Evolutionary conservation across 176 grass and related monocot genomes (phyloP).

Genomic region (Bothriochloa decipiens): DNA sequence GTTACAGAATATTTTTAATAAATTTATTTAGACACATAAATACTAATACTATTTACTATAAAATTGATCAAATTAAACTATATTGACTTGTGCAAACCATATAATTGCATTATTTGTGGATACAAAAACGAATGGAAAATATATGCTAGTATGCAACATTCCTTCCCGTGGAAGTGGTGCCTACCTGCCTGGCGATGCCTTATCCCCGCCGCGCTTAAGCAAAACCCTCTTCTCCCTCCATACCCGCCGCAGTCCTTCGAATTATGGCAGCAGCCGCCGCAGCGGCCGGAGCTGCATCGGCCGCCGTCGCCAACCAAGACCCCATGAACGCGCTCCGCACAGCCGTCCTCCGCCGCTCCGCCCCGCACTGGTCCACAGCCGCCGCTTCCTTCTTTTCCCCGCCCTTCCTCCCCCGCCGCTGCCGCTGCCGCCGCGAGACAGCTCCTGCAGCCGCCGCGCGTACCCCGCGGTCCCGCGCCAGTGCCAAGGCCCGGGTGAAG

Average conservation of each 20-base stretch:
- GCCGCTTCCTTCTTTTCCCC: constrained; percentile 49
- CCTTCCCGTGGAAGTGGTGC: too few relatives aligned
- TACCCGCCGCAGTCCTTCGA: constrained; percentile 34
- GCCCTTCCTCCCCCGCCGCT: constrained; percentile 44
- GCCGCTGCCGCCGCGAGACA: neutral
- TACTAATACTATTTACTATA: too few relatives aligned
- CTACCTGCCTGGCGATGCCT: neutral
- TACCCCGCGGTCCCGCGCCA: constrained; percentile 25
- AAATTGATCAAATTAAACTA: too few relatives aligned
- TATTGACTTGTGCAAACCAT: too few relatives aligned
- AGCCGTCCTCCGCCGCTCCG: constrained; percentile 40
- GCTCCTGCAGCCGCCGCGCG: neutral
- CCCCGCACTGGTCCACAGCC: constrained; percentile 27
- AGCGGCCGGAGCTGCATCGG: constrained; percentile 36
- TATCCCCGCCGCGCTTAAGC: neutral
- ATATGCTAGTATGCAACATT: too few relatives aligned
- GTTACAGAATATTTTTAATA: too few relatives aligned
- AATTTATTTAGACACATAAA: too few relatives aligned
- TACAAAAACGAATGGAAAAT: too few relatives aligned
- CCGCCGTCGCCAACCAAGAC: neutral
- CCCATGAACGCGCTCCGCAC: constrained; percentile 49
- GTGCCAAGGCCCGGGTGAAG: constrained; percentile 53
- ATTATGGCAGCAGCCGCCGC: constrained; percentile 48
- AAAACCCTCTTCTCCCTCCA: neutral
- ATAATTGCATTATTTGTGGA: too few relatives aligned